Conservation (phyloP, 768 basidiomycete genomes). For the Tylopilus subfusipes region DNA sequence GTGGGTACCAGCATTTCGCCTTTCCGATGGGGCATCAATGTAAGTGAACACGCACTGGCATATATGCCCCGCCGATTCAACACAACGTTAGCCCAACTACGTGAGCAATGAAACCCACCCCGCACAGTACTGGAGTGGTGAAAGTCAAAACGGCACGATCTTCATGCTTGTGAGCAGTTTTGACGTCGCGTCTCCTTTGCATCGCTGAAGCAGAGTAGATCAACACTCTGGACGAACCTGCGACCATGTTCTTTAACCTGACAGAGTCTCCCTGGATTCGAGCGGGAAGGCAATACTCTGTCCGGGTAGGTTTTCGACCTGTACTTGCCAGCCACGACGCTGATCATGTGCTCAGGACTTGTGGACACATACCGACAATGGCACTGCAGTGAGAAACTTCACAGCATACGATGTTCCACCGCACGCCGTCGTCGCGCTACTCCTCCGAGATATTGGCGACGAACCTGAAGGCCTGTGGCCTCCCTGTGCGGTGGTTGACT, state of each 20-base stretch:
- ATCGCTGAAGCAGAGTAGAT: constrained; percentile 37
- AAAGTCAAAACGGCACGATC: constrained; percentile 59
- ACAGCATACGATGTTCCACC: constrained; percentile 52
- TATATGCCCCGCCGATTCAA: neutral
- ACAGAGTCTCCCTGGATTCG: constrained; percentile 71
- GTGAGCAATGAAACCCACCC: constrained; percentile 46
- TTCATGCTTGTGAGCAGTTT: constrained; percentile 55
- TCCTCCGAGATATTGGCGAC: constrained; percentile 63
- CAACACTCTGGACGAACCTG: constrained; percentile 54
- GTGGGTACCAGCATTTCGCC: constrained; percentile 60
- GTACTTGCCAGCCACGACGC: neutral
- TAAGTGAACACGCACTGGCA: constrained; percentile 28
- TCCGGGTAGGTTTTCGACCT: constrained; percentile 44
- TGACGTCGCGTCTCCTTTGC: neutral
- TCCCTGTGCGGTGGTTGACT: constrained; percentile 51
- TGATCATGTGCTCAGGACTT: constrained; percentile 46
- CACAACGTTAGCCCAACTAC: constrained; percentile 31
- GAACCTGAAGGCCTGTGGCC: constrained; percentile 59
- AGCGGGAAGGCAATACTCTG: constrained; percentile 61
- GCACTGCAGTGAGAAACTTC: constrained; percentile 59
- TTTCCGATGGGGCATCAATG: constrained; percentile 67
- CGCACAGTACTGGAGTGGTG: constrained; percentile 71
- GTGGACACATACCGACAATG: constrained; percentile 71
- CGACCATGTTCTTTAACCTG: constrained; percentile 58
- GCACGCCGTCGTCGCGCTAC: constrained; percentile 66